Percentiles rank a stretch among this genome's conserved stretches.
phyloP scores from a whole-genome alignment of 768 basidiomycete species.

The Leucocoprinus birnbaumii region DNA sequence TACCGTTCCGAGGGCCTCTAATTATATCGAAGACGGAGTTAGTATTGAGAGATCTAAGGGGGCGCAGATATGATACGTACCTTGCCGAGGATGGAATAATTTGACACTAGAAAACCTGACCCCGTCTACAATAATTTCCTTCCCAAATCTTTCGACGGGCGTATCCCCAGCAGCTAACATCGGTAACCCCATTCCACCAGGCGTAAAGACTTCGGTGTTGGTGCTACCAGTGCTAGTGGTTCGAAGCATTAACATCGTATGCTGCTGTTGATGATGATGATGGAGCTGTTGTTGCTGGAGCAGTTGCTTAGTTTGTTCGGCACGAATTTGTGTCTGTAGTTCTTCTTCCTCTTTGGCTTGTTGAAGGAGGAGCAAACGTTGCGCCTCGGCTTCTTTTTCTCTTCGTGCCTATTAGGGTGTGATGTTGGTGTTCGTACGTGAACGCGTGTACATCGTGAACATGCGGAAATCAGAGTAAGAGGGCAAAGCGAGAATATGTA shows the following conservation, averaged over 20 bases:
- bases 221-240: constrained; percentile 72
- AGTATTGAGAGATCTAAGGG: no score
- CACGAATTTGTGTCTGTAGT: constrained; percentile 64
- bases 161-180: constrained; percentile 33
- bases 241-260: constrained; percentile 40
- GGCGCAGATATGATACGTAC: no score
- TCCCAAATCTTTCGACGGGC: constrained; percentile 58
- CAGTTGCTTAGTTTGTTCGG: background rate
- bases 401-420: constrained; percentile 42
- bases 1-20: constrained; percentile 62
- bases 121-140: constrained; percentile 56
- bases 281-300: background rate
- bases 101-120: constrained; percentile 63
- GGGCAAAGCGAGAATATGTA: no score
- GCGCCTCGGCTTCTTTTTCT: constrained; percentile 55
- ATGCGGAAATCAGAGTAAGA: background rate
- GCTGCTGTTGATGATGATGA: constrained; percentile 48
- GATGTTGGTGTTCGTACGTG: no score
- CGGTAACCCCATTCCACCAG: background rate
- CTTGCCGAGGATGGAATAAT: constrained; percentile 68
- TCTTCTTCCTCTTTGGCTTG: constrained; percentile 53
- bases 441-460: background rate
- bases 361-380: constrained; percentile 45
- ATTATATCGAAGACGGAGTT: no score
- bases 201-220: constrained; percentile 36